Conservation (phyloP, 805 yeast genomes). For the Wickerhamomyces bisporus region DNA sequence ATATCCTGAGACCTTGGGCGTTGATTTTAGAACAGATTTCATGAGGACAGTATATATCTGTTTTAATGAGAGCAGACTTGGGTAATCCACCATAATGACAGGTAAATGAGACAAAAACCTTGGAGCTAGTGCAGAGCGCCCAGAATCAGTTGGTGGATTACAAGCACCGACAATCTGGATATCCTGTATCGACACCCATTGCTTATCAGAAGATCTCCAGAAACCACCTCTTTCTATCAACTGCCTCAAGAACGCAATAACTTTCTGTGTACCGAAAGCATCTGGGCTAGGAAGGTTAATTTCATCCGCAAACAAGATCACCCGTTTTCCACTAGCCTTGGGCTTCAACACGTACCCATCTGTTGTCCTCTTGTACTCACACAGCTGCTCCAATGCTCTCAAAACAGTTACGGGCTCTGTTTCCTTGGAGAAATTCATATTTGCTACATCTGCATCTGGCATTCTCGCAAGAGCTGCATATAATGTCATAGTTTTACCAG, state of each 20-base stretch:
- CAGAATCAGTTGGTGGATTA: slow-evolving; percentile 80
- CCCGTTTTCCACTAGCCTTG: slow-evolving; percentile 54
- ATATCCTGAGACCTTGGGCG: slow-evolving; percentile 57
- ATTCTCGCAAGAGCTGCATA: slow-evolving; percentile 60
- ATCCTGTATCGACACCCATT: slow-evolving; percentile 62
- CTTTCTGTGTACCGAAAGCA: slow-evolving; percentile 65
- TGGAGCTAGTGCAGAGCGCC: slow-evolving; percentile 51
- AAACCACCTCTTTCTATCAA: slow-evolving; percentile 71
- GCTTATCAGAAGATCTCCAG: slow-evolving; percentile 54
- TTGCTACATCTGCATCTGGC: slow-evolving; percentile 51
- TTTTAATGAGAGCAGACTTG: slow-evolving; percentile 52
- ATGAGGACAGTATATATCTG: slow-evolving; percentile 65
- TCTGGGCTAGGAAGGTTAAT: slow-evolving; percentile 77
- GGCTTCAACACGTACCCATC: slow-evolving; percentile 57
- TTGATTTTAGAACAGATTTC: slow-evolving; percentile 48
- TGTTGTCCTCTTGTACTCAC: slow-evolving; percentile 50
- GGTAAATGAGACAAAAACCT: slow-evolving; percentile 66
- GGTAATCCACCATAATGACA: slow-evolving; percentile 74
- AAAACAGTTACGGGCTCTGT: slow-evolving; percentile 59
- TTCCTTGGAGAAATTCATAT: slow-evolving; percentile 80
- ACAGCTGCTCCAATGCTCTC: slow-evolving; percentile 65
- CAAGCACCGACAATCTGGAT: slow-evolving; percentile 94
- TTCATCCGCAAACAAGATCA: slow-evolving; percentile 88
- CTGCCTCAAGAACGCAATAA: slow-evolving; percentile 68
- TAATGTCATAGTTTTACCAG: slow-evolving; percentile 93